Conservation (phyloP, 306 rosid species). For the Begonia loranthoides region DNA sequence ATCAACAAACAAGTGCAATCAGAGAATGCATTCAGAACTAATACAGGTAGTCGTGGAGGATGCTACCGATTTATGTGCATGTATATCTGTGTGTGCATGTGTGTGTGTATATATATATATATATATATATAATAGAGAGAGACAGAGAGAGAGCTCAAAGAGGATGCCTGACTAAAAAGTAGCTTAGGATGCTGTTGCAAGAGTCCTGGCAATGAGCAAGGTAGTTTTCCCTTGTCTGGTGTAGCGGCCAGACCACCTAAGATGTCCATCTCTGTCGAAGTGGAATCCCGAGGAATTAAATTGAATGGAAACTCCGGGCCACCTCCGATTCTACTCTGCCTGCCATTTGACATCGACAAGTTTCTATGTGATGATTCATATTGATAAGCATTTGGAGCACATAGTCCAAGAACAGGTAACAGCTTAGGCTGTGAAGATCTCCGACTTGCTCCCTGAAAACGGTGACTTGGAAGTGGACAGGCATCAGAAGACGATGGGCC, state of each 20-base stretch:
- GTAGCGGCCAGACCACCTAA: conserved; percentile 29
- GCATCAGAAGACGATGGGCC: conserved; percentile 32
- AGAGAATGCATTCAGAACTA: too few species aligned
- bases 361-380: conserved; percentile 45
- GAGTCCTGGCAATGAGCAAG: conserved; percentile 35
- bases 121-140: too few species aligned
- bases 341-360: conserved; percentile 50
- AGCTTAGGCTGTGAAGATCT: conserved; percentile 17
- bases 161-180: conserved; percentile 50
- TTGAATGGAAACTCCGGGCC: conserved; percentile 93
- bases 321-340: conserved; percentile 39
- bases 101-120: too few species aligned
- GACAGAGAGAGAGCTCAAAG: conserved; percentile 9
- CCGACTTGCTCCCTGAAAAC: conserved; percentile 10
- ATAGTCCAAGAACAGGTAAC: conserved; percentile 84
- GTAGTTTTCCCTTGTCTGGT: conserved; percentile 28
- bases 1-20: conserved; percentile 21
- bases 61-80: too few species aligned
- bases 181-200: conserved; percentile 43
- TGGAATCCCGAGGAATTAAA: conserved; percentile 46
- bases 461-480: conserved; percentile 40
- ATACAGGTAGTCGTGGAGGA: too few species aligned
- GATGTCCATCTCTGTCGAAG: conserved; percentile 16
- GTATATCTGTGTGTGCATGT: too few species aligned
- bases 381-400: conserved; percentile 82